phyloP scores from a whole-genome alignment of 2,329 filamentous ascomycete genomes.

The Neonectria ditissima region DNA sequence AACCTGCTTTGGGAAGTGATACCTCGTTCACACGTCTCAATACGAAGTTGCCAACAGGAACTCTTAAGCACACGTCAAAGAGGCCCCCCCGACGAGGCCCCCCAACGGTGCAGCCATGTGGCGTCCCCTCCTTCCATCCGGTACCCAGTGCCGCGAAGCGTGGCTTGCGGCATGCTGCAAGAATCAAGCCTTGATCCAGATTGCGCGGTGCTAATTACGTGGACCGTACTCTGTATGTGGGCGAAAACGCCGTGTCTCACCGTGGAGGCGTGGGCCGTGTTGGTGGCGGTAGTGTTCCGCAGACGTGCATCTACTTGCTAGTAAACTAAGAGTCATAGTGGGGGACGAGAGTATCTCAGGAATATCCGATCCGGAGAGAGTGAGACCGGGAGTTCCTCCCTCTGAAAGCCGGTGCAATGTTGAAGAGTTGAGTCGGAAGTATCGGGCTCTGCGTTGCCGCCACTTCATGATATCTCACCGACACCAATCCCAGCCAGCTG shows the following conservation, averaged over 20 bases:
- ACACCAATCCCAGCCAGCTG: not conserved
- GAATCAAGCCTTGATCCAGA: slow-evolving; percentile 11
- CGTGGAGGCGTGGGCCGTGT: slow-evolving; percentile 1
- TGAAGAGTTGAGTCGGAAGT: too few relatives aligned
- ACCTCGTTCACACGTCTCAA: not conserved
- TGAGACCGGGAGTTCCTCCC: slow-evolving; percentile 10
- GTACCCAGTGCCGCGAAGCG: slow-evolving; percentile 14
- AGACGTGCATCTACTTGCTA: slow-evolving; percentile 8
- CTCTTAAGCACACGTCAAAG: slow-evolving; percentile 1
- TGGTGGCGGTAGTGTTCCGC: slow-evolving; percentile 23
- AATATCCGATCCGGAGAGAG: slow-evolving; percentile 10
- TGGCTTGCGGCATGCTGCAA: slow-evolving; percentile 17
- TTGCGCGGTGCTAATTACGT: not conserved
- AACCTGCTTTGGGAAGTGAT: slow-evolving; percentile 19
- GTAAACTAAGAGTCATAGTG: not conserved
- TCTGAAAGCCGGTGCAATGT: too few relatives aligned
- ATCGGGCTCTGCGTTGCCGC: not conserved
- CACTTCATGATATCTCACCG: not conserved
- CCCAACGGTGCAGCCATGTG: slow-evolving; percentile 10
- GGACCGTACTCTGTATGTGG: not conserved
- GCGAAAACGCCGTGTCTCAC: slow-evolving; percentile 17
- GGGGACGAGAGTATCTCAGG: not conserved
- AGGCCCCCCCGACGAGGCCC: not conserved
- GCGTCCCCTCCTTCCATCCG: slow-evolving; percentile 14
- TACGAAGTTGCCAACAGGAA: slow-evolving; percentile 20